A percentile compares a stretch with the other conserved stretches of the same genome.
Evolutionary conservation across 345 rosid genomes (phyloP).

Genomic region (Melastoma malabathricum): DNA sequence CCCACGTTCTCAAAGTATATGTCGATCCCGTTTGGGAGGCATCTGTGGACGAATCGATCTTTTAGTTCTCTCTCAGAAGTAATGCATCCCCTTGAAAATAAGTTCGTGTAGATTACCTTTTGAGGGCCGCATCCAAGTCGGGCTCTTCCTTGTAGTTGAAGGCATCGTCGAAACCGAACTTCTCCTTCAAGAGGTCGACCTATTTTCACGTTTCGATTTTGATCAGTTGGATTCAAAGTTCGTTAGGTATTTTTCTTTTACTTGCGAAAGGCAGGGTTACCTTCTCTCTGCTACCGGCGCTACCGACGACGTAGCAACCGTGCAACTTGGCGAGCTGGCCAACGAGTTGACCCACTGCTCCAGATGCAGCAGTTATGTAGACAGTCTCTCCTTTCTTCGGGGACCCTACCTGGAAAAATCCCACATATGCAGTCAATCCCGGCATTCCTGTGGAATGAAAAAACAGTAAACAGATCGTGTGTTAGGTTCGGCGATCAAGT

Average conservation of each 20-base stretch:
- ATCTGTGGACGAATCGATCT: conserved; percentile 2
- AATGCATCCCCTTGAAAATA: too few species aligned
- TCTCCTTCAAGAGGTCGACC: conserved; percentile 11
- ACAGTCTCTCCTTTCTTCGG: conserved; percentile 12
- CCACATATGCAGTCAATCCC: conserved; percentile 9
- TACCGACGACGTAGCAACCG: conserved; percentile 12
- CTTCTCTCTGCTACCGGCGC: conserved; percentile 11
- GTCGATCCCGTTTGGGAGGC: conserved; percentile 19
- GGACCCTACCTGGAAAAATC: conserved; percentile 8
- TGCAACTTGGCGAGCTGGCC: conserved; percentile 10
- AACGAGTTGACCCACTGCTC: conserved; percentile 16
- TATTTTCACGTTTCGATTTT: not conserved
- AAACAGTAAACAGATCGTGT: not conserved
- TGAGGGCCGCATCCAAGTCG: conserved; percentile 9
- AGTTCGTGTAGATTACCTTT: conserved; percentile 6
- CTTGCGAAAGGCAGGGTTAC: not conserved
- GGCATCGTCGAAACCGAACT: conserved; percentile 6
- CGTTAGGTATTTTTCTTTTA: not conserved
- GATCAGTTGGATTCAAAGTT: not conserved
- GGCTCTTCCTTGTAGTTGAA: conserved; percentile 12
- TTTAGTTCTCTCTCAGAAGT: not conserved
- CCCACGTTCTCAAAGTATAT: conserved; percentile 23
- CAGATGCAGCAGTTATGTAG: conserved; percentile 6
- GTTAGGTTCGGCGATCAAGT: not conserved
- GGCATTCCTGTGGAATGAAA: conserved; percentile 7